A percentile compares a stretch with the other conserved stretches of the same genome.
phyloP scores from a whole-genome alignment of 176 grass and related monocot genomes.

The Echinochloa phyllopogon region DNA sequence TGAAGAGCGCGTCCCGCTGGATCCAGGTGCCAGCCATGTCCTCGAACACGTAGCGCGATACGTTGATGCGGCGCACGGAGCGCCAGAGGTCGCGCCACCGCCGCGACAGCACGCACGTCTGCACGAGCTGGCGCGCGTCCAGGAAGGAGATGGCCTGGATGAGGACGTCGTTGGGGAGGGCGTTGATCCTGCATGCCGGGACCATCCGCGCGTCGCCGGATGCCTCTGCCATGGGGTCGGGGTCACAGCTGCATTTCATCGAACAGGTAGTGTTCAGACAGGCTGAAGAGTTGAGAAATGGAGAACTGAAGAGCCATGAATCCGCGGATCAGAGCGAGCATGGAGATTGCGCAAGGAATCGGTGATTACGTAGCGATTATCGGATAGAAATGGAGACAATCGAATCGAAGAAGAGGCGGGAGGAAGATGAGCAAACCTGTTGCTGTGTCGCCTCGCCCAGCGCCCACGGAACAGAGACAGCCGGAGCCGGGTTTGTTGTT shows the following conservation, averaged over 20 bases:
- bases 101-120: not conserved
- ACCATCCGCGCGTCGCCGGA: not conserved
- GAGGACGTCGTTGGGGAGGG: constrained; percentile 1
- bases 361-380: no score
- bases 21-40: not conserved
- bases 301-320: no score
- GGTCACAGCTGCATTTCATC: constrained; percentile 7
- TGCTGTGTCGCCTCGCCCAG: not conserved
- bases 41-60: not conserved
- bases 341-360: no score
- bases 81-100: not conserved
- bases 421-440: not conserved
- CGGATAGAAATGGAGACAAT: not conserved
- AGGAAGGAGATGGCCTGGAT: not conserved
- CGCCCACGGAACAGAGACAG: not conserved
- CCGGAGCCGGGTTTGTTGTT: not conserved
- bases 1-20: not conserved
- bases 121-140: not conserved
- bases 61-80: not conserved
- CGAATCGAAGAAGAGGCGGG: not conserved
- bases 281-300: not conserved
- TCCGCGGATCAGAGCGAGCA: not conserved
- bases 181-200: not conserved
- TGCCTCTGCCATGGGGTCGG: not conserved
- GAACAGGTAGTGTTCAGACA: constrained; percentile 17